These are phyloP conservation scores for Saccharata proteae DNA, from an alignment of 2,329 filamentous ascomycete genomes.

Conservation along the genomic window DNA sequence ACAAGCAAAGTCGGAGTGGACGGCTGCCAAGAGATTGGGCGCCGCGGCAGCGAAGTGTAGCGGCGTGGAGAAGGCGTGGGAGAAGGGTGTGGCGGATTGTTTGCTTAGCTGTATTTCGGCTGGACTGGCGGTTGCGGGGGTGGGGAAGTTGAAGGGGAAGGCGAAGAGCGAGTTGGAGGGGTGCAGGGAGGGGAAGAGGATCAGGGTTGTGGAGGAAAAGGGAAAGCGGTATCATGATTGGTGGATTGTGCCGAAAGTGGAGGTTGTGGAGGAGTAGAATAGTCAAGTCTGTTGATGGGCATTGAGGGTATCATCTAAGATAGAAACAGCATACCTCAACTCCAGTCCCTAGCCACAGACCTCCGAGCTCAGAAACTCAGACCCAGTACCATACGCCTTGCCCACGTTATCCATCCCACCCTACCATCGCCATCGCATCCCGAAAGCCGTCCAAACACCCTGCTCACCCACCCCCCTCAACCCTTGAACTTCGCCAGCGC, in stretches of 20 bases:
- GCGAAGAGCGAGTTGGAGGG: constrained; percentile 4
- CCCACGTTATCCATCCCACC: too few relatives aligned
- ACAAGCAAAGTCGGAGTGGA: constrained; percentile 23
- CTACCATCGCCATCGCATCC: too few relatives aligned
- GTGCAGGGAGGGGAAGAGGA: constrained; percentile 3
- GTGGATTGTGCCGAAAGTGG: constrained; percentile 35
- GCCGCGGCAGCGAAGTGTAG: constrained; percentile 19
- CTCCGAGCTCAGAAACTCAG: too few relatives aligned
- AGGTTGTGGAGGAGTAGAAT: constrained; percentile 11
- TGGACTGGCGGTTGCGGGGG: constrained; percentile 17
- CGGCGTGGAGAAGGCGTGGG: constrained; percentile 27
- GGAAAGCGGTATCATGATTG: constrained; percentile 31
- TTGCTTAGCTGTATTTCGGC: constrained; percentile 18
- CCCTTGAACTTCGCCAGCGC: constrained; percentile 26
- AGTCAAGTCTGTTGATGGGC: too few relatives aligned
- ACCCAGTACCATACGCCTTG: too few relatives aligned
- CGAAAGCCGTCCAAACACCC: too few relatives aligned
- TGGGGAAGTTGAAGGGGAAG: constrained; percentile 12
- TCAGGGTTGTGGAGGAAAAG: constrained; percentile 15
- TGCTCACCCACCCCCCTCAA: too few relatives aligned
- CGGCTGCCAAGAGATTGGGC: constrained; percentile 24
- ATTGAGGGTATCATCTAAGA: too few relatives aligned
- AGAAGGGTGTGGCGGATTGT: constrained; percentile 13
- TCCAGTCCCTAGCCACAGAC: too few relatives aligned
- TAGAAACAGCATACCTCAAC: too few relatives aligned